Evolutionary conservation across 192 early-diverging fungal genomes (phyloP), one percentile per base, ranked within the genome.

Genomic region (Obelidium mucronatum): DNA sequence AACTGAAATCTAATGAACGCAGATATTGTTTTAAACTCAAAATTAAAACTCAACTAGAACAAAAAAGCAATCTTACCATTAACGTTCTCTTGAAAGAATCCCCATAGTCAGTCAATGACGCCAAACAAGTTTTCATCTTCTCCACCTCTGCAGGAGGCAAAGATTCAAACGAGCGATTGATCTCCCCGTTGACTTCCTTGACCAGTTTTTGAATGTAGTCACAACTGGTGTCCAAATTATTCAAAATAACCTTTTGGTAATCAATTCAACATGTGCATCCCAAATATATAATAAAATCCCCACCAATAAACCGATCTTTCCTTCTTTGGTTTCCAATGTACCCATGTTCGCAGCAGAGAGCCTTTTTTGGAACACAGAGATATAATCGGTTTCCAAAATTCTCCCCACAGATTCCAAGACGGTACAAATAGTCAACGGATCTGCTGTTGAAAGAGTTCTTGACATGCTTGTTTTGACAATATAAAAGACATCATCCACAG

Each of bases 401-500:
- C 85, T 83, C 26, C 91, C 86, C 2, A 92, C 82, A 26, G 84
- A 80, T 61, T 92, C 92, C 63, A 93, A 82, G 31, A 96, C 85
- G 1, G 92, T 88, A 4, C 89, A 88, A 2, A 96, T 74, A 0
- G 89, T 85, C 24, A 92, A 83, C 19, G 91, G 77, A 68, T 94
- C 89, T 44, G 89, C 84, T 0, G 94, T 94, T n/a, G 90, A 81
- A 1, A 97, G 78, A 1, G 90, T 87, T 59, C 95, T 88, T 36
- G 86, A 85, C 5, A 94, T 78, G 3, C 90, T 88, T 30, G 91
- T 92, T 68, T 93, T 92, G 28, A 94, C 79, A 44, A 99, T 92
- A 79, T 93, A 99, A 78, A 98, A 97, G 6, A 96, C 89, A 73
- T 99, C 97, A 52, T 95, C 97, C 11, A 98, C 96, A 72, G 92